These are phyloP conservation scores for Russula olivacea DNA, from an alignment of 768 basidiomycete genomes.

Conservation along the genomic window DNA sequence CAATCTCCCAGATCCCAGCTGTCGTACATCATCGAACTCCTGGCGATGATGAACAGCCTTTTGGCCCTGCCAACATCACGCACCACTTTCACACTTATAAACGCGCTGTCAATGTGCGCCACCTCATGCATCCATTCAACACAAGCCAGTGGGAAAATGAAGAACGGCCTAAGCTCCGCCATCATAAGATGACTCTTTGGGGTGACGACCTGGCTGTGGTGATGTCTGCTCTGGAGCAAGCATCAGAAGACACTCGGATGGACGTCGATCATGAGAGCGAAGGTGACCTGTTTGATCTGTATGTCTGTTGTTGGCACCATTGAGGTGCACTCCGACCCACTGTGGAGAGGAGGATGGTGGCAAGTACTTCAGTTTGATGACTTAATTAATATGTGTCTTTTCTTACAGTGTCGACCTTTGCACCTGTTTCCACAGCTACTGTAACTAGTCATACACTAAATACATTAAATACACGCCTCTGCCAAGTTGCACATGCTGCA, in stretches of 20 bases:
- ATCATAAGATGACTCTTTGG: conserved; percentile 43
- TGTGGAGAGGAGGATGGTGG: no score
- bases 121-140: conserved; percentile 56
- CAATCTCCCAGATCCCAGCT: conserved; percentile 47
- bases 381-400: no score
- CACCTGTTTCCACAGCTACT: no score
- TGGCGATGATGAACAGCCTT: conserved; percentile 47
- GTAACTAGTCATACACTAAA: no score
- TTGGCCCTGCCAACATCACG: conserved; percentile 49
- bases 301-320: conserved; percentile 80
- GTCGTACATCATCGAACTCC: conserved; percentile 44
- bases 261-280: conserved; percentile 35
- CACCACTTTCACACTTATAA: conserved; percentile 80
- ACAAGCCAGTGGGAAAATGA: conserved; percentile 54
- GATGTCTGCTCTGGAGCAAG: conserved; percentile 19
- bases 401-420: no score
- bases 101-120: conserved; percentile 61
- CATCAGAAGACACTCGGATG: conserved; percentile 29
- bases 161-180: conserved; percentile 45
- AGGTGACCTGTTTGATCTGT: conserved; percentile 65
- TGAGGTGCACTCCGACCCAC: no score
- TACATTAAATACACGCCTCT: no score
- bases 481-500: no score
- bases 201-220: conserved; percentile 12
- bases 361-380: no score